phyloP scores from a whole-genome alignment of 805 yeast genomes.

The Wickerhamiella nectarea region DNA sequence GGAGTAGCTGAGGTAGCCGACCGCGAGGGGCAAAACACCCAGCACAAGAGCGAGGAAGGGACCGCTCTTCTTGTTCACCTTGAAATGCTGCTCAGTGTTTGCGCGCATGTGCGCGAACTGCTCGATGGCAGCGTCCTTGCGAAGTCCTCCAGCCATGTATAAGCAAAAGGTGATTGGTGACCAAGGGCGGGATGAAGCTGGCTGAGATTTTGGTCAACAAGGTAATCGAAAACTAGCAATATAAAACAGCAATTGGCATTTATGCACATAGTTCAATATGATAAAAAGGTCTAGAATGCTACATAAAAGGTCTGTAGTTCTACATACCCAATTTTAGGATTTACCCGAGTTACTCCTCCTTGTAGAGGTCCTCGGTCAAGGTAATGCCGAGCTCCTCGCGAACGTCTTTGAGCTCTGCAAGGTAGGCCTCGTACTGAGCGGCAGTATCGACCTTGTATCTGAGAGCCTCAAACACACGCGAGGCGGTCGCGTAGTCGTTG shows the following conservation, averaged over 20 bases:
- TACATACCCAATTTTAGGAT: background rate
- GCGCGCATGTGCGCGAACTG: conserved; percentile 25
- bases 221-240: too few relatives aligned
- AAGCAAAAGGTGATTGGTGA: conserved; percentile 8
- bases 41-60: conserved; percentile 22
- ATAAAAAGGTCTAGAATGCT: too few relatives aligned
- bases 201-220: too few relatives aligned
- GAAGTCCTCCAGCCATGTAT: conserved; percentile 23
- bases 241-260: too few relatives aligned
- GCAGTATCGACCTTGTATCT: conserved; percentile 91
- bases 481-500: conserved; percentile 96
- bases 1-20: conserved; percentile 25
- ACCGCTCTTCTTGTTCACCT: conserved; percentile 22
- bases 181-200: too few relatives aligned
- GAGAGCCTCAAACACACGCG: conserved; percentile 91
- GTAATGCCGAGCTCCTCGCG: conserved; percentile 89
- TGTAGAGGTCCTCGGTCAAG: conserved; percentile 76
- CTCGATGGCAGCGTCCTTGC: conserved; percentile 26
- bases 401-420: conserved; percentile 82
- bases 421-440: conserved; percentile 89
- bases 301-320: too few relatives aligned
- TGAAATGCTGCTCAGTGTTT: conserved; percentile 22
- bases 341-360: conserved; percentile 13
- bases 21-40: conserved; percentile 25
- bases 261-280: too few relatives aligned